Conservation (phyloP, 106 monocot genomes). For the Ottelia alismoides region DNA sequence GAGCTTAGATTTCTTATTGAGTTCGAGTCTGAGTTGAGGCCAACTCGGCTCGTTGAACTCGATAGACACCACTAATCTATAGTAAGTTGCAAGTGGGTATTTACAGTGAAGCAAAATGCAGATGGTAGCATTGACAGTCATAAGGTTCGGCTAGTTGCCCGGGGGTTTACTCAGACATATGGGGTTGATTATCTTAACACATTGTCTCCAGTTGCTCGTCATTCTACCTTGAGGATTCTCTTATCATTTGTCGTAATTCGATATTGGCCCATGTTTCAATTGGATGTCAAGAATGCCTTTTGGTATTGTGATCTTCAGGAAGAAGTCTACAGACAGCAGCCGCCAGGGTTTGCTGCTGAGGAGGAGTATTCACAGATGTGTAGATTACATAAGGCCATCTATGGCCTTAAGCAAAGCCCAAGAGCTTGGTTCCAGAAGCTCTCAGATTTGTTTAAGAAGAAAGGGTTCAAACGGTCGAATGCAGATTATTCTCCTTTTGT, state of each 20-base stretch:
- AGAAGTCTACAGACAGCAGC: neutral
- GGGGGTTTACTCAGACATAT: neutral
- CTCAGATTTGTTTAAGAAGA: neutral
- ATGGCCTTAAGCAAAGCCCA: neutral
- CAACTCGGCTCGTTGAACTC: too few relatives aligned
- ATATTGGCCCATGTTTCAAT: neutral
- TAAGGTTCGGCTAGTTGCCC: too few relatives aligned
- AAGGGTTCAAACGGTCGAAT: neutral
- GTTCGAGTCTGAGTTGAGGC: too few relatives aligned
- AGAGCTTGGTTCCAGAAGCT: neutral
- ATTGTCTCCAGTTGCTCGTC: neutral
- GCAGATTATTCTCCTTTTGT: neutral
- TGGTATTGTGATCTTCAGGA: neutral
- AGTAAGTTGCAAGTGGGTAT: too few relatives aligned
- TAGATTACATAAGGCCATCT: neutral
- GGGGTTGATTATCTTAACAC: neutral
- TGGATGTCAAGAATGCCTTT: neutral
- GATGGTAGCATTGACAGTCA: too few relatives aligned
- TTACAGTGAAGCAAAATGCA: too few relatives aligned
- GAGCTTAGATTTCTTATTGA: too few relatives aligned
- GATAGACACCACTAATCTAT: too few relatives aligned
- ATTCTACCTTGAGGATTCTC: neutral
- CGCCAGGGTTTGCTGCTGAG: neutral
- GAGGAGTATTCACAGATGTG: neutral
- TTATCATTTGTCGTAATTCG: neutral